Evolutionary conservation across 805 yeast species (phyloP).

Genomic region (Pachysolen tannophilus): DNA sequence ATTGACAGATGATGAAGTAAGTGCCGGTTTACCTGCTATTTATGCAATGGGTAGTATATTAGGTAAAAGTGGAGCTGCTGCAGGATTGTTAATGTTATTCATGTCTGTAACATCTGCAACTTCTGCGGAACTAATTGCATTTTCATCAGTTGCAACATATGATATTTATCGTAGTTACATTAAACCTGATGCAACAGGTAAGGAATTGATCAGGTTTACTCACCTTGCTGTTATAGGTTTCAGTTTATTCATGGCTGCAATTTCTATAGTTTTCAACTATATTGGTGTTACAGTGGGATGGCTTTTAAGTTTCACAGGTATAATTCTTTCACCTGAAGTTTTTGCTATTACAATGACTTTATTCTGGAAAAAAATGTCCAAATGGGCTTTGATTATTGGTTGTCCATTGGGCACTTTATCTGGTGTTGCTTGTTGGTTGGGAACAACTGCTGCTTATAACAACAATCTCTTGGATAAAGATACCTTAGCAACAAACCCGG

Average conservation of each 20-base stretch:
- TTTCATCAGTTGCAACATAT: slow-evolving; percentile 77
- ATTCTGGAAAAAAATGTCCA: slow-evolving; percentile 57
- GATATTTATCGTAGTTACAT: slow-evolving; percentile 79
- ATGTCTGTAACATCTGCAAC: slow-evolving; percentile 92
- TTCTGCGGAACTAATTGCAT: slow-evolving; percentile 86
- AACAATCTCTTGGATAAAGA: slow-evolving; percentile 36
- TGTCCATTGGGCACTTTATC: slow-evolving; percentile 72
- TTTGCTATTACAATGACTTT: slow-evolving; percentile 64
- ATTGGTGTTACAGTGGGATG: slow-evolving; percentile 85
- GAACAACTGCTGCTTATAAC: slow-evolving; percentile 34
- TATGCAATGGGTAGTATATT: slow-evolving; percentile 76
- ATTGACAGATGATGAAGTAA: slow-evolving; percentile 59
- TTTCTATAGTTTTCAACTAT: slow-evolving; percentile 73
- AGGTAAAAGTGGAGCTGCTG: slow-evolving; percentile 86
- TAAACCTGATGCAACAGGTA: slow-evolving; percentile 73
- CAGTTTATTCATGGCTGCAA: slow-evolving; percentile 69
- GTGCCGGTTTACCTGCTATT: slow-evolving; percentile 75
- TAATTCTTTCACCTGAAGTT: slow-evolving; percentile 82
- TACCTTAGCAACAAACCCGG: slow-evolving; percentile 72
- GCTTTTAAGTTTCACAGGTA: slow-evolving; percentile 82
- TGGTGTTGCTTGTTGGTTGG: slow-evolving; percentile 67
- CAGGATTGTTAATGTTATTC: slow-evolving; percentile 69
- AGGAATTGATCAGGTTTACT: slow-evolving; percentile 57
- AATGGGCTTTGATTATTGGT: slow-evolving; percentile 60
- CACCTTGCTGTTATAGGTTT: slow-evolving; percentile 55